Evolutionary conservation across 2,329 filamentous ascomycete genomes (phyloP).

Genomic region (Mariannaea sp.): DNA sequence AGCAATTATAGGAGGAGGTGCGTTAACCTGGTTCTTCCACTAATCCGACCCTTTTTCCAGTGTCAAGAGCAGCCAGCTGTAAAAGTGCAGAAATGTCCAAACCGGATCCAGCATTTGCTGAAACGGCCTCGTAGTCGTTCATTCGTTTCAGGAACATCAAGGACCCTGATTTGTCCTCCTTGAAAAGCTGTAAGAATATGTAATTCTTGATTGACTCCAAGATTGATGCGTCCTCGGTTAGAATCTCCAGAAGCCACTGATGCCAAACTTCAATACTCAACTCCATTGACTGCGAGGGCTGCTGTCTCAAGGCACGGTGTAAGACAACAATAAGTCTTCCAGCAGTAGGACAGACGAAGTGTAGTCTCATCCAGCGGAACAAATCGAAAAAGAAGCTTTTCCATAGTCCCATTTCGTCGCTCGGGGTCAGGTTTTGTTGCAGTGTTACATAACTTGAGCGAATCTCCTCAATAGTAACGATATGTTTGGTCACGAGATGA

Average conservation of each 20-base stretch:
- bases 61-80: slow-evolving; percentile 69
- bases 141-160: slow-evolving; percentile 63
- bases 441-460: slow-evolving; percentile 49
- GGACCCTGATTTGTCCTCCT: slow-evolving; percentile 57
- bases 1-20: not conserved
- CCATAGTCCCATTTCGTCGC: slow-evolving; percentile 48
- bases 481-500: slow-evolving; percentile 65
- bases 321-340: slow-evolving; percentile 65
- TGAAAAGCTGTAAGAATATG: slow-evolving; percentile 66
- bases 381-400: slow-evolving; percentile 54
- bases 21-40: slow-evolving; percentile 67
- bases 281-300: slow-evolving; percentile 29
- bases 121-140: slow-evolving; percentile 55
- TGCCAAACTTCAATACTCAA: slow-evolving; percentile 56
- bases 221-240: slow-evolving; percentile 55
- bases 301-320: slow-evolving; percentile 53
- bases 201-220: slow-evolving; percentile 69
- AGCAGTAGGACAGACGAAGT: slow-evolving; percentile 62
- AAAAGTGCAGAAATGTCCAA: slow-evolving; percentile 61
- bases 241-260: slow-evolving; percentile 58
- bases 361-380: slow-evolving; percentile 60
- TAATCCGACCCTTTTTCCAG: slow-evolving; percentile 71
- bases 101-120: slow-evolving; percentile 50
- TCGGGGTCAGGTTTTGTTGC: slow-evolving; percentile 34
- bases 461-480: slow-evolving; percentile 56